Evolutionary conservation across 148 eudicot genomes (phyloP), one percentile per base, ranked within the genome.

Genomic region (Cornus controversa): DNA sequence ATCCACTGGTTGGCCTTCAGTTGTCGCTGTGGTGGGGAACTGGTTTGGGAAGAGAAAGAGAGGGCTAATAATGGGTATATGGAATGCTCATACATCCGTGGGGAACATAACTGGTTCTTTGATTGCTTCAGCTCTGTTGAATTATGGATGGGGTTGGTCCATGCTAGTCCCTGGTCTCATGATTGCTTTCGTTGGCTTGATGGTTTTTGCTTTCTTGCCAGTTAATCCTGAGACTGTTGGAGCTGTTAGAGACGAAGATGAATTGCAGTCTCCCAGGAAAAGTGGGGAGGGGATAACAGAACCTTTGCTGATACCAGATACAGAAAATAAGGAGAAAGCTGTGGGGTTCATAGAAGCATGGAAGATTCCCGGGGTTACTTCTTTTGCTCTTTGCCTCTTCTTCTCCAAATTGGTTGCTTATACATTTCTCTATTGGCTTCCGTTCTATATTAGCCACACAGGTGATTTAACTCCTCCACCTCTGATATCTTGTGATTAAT

Each of bases 61-160:
- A 68, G 99, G 99, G 62, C 89, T 93, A 69, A 90, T 93, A 69
- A 95, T 93, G 99, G 99, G 99, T 0, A 74, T 92, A 25, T 92
- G 97, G 97, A 94, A 91, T 47, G 93, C 96, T 68, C 97, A 94
- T 69, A 94, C 97, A 2, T 92, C 98, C 10, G 82, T 94, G 11
- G 98, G 97, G 37, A 94, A 92, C 75, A 92, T 94, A 23, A 80
- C 89, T 0, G 98, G 98, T 27, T 92, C 97, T 10, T 83, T 94
- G 72, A 76, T 91, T 45, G 98, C 98, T 53, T 93, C 98, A 0
- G 72, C 81, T 14, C 74, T 94, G 66, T 88, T 95, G 90, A 87
- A 87, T 69, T 94, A 86, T 64, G 98, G 98, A 22, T 94, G 98
- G 98, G 98, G 98, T 60, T 94, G 97, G 98, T 94, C 98, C 6